Evolutionary conservation across 345 rosid genomes (phyloP), one percentile per base, ranked within the genome.

Genomic region (Acer campestre): DNA sequence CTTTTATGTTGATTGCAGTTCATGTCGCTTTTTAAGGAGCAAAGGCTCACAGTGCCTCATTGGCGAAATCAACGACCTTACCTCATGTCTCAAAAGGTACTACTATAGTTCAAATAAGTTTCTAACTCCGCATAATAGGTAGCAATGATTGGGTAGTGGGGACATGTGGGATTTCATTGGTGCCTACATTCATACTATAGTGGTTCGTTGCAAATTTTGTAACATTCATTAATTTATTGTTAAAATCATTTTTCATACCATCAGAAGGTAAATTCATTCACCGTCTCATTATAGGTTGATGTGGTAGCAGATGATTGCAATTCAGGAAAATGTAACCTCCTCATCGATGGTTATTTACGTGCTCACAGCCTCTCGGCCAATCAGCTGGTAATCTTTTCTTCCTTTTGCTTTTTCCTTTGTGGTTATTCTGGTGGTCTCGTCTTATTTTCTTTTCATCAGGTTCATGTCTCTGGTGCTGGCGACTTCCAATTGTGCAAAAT

Each of bases 31-130:
- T 93, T 91, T 77, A 93, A 87, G 89, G 96, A 91, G 82, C 99
- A 95, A 85, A 90, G 92, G 83, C 88, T 91, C 23, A 84, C 91
- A 7, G 84, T 79, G 25, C 99, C 99, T 83, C 94, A 86, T 55
- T 95, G 99, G 99, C 88, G 98, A 81, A 91, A 84, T 66, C 95
- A 89, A 70, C 84, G 98, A 48, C 88, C 99, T 58, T 95, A 90
- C 73, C 80, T 95, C n/a, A 82, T 93, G 83, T 85, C 96, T 56
- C 91, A 90, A 53, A 86, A 93, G 95, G 98, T 93, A 81, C 56
- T 77, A 35, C 38, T 76, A 6, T 42, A 48, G 25, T 46, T 35
- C 62, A 67, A 23, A 46, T 72, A 22, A 14, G 40, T 65, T 77
- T 59, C 82, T 68, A 44, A 6, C 38, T 58, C 48, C 46, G 51